These are phyloP conservation scores for Bretschneidera sinensis DNA, from an alignment of 345 rosid genomes.

Conservation along the genomic window DNA sequence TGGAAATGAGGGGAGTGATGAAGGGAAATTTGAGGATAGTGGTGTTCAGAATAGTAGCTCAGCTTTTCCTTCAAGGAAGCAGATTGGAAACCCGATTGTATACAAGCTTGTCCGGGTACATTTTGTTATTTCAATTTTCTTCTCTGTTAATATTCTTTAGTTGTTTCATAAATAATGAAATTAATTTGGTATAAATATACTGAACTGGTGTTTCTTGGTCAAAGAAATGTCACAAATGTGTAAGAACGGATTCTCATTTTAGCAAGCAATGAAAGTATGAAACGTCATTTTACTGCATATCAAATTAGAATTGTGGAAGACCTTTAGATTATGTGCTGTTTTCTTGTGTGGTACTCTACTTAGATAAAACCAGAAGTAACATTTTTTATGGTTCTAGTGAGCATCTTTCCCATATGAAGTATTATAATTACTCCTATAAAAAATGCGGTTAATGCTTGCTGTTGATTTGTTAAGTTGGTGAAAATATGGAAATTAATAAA, in stretches of 20 bases:
- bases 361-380: background rate
- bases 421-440: too few species aligned
- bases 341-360: background rate
- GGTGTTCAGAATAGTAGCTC: constrained; percentile 29
- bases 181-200: background rate
- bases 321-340: background rate
- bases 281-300: background rate
- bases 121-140: constrained; percentile 8
- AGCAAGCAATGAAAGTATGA: background rate
- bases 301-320: background rate
- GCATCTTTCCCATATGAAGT: too few species aligned
- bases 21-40: constrained; percentile 42
- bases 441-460: background rate
- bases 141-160: background rate
- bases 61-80: constrained; percentile 43
- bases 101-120: constrained; percentile 94
- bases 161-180: too few species aligned
- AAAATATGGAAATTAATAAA: background rate
- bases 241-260: background rate
- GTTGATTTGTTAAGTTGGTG: background rate
- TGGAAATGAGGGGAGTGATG: constrained; percentile 56
- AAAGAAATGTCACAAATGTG: background rate
- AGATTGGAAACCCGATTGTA: constrained; percentile 54
- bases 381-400: too few species aligned
- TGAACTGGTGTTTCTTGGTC: background rate